Base-by-base conservation (phyloP, 1,284 basidiomycete species). In the Ceratobasidium sp. region DNA sequence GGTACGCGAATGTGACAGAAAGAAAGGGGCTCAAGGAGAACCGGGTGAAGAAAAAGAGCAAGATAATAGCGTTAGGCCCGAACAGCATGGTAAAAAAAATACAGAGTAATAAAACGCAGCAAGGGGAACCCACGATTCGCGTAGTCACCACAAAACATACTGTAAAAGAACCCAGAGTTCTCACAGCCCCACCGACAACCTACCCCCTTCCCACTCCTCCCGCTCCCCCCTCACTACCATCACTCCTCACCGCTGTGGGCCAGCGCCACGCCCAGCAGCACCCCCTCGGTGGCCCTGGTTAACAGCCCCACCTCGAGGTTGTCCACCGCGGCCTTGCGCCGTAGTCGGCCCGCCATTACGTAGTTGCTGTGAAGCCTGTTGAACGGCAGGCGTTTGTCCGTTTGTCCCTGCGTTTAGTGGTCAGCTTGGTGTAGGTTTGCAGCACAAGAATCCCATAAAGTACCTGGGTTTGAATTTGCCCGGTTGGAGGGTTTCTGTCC, bases 81-180 rank as follows among this genome's bases (percentile, higher is more conserved):
- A 66, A 62, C 59, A 73, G 59, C 71, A 63, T 48, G 24, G 37
- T 64, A 34, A 74, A 74, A 62, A 74, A 51, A 65, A 74, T 62
- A 74, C 22, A 66, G 54, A 16, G 63, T n/a, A n/a, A n/a, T 64
- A 58, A 74, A 74, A 64, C 53, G 62, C 39, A 54, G 39, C 16
- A 74, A 74, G 41, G 41, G 72, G 43, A 74, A 74, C 72, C 72
- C 72, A 74, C 72, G 34, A 48, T 74, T 64, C 72, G 72, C 72
- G 53, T 54, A 64, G 41, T 56, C 61, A 74, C 72, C 72, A 74
- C 53, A 64, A 43, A 53, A 63, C 49, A 62, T 62, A 64, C 62
- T 41, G 49, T 59, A 51, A 51, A 46, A 51, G 9, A 59, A 73
- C 53, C 59, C 58, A 29, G 14, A 56, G 37, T 31, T n/a, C 37